Percentiles rank a stretch among this genome's conserved stretches.
These are phyloP conservation scores for Talaromyces pinophilus DNA, from an alignment of 2,329 filamentous ascomycete species.

Conservation along the genomic window DNA sequence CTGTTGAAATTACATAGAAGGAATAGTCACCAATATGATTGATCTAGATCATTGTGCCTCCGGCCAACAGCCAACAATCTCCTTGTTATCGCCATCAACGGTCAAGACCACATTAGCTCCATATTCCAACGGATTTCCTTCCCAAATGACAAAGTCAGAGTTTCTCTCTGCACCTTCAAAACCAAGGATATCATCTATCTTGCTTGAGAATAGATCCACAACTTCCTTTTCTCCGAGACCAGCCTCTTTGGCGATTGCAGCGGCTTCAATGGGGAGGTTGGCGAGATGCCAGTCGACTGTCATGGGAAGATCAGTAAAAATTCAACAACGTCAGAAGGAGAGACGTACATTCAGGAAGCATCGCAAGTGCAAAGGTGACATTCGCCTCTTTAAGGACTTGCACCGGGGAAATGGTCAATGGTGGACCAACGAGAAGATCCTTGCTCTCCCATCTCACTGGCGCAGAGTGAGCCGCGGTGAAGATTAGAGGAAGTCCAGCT, in stretches of 20 bases:
- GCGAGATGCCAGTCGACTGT: conserved; percentile 42
- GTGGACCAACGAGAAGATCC: conserved; percentile 46
- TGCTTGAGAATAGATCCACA: conserved; percentile 43
- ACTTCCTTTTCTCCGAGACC: conserved; percentile 28
- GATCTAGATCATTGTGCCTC: conserved; percentile 15
- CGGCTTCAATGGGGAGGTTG: conserved; percentile 36
- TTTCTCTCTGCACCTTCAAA: conserved; percentile 33
- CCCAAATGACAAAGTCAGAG: conserved; percentile 48
- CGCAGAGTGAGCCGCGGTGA: conserved; percentile 42
- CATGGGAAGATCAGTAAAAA: conserved; percentile 28
- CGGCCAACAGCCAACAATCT: conserved; percentile 22
- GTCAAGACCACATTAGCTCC: conserved; percentile 23
- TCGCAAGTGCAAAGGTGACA: conserved; percentile 28
- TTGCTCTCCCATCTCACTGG: conserved; percentile 40
- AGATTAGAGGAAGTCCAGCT: conserved; percentile 47
- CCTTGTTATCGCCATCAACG: conserved; percentile 20
- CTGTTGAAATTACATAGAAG: not conserved
- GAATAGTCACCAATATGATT: not conserved
- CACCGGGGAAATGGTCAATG: conserved; percentile 44
- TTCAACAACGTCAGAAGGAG: conserved; percentile 37
- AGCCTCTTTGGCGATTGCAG: conserved; percentile 21
- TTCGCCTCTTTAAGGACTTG: conserved; percentile 45
- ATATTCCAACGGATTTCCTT: conserved; percentile 45
- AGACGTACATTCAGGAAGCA: conserved; percentile 21
- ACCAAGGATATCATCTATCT: conserved; percentile 47